Percentiles rank a stretch among this genome's conserved stretches.
Evolutionary conservation across 2,329 filamentous ascomycete species (phyloP).

Genomic region (Phialophora expanda): DNA sequence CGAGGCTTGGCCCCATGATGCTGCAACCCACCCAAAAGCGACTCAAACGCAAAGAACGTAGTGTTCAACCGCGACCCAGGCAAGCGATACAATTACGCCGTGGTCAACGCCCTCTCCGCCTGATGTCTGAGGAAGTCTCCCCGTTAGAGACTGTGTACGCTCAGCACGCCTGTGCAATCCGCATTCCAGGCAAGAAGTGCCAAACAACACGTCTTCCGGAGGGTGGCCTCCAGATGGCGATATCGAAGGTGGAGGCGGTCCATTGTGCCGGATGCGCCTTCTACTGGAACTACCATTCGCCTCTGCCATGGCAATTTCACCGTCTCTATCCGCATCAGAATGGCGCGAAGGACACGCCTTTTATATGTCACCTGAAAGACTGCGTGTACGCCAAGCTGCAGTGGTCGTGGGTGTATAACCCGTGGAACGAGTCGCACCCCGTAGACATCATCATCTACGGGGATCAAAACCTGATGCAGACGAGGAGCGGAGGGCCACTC

Average conservation of each 20-base stretch:
- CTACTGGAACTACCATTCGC: conserved; percentile 32
- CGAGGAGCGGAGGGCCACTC: background rate
- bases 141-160: conserved; percentile 25
- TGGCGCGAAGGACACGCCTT: conserved; percentile 11
- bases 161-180: conserved; percentile 27
- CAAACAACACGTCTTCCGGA: background rate
- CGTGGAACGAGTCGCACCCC: background rate
- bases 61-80: conserved; percentile 14
- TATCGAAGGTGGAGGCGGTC: conserved; percentile 6
- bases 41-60: conserved; percentile 11
- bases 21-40: conserved; percentile 1
- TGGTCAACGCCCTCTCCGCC: conserved; percentile 1
- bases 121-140: conserved; percentile 14
- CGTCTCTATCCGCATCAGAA: conserved; percentile 18
- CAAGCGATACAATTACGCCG: conserved; percentile 24
- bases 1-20: background rate
- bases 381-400: conserved; percentile 27
- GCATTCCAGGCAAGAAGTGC: conserved; percentile 9
- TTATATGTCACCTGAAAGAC: conserved; percentile 18
- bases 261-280: conserved; percentile 28
- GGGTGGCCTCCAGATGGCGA: conserved; percentile 5
- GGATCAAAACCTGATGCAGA: background rate
- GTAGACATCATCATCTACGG: conserved; percentile 2
- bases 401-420: conserved; percentile 19
- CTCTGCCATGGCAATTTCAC: conserved; percentile 28